A percentile compares a stretch with the other conserved stretches of the same genome.
Conservation (phyloP, 108 stramenopile genomes). For the Fistulifera solaris region DNA sequence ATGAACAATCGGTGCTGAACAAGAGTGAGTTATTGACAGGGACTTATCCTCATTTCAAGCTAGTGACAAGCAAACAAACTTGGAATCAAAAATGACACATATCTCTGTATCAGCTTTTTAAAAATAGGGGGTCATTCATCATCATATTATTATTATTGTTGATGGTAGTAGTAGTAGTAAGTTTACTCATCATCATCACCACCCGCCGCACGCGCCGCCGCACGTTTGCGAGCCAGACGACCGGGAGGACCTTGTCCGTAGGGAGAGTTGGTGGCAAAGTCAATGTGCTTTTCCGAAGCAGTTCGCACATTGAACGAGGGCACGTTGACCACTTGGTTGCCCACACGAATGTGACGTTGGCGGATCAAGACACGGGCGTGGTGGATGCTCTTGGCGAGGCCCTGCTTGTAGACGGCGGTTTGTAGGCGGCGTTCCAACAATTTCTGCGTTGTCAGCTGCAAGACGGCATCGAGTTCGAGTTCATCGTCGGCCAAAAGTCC, state of each 20-base stretch:
- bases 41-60: no score
- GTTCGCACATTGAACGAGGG: conserved; percentile 97
- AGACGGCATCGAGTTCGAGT: conserved; percentile 92
- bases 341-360: conserved; percentile 99
- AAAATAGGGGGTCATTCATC: no score
- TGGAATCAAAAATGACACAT: no score
- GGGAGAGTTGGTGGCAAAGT: conserved; percentile 92
- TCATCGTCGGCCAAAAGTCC: conserved; percentile 96
- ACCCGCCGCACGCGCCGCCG: conserved; percentile 87
- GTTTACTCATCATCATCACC: conserved; percentile 66
- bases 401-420: conserved; percentile 97
- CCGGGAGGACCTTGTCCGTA: conserved; percentile 98
- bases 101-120: no score
- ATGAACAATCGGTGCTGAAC: no score
- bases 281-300: conserved; percentile 97
- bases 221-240: conserved; percentile 93
- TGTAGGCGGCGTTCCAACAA: conserved; percentile 97
- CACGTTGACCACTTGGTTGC: conserved; percentile 95
- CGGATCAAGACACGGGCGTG: conserved; percentile 99
- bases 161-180: no score
- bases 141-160: no score
- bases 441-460: conserved; percentile 97
- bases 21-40: no score
- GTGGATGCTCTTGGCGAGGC: conserved; percentile 98
- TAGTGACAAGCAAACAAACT: no score